Evolutionary conservation across 305 asterid species (phyloP).

Genomic region (Fraxinus platypoda): DNA sequence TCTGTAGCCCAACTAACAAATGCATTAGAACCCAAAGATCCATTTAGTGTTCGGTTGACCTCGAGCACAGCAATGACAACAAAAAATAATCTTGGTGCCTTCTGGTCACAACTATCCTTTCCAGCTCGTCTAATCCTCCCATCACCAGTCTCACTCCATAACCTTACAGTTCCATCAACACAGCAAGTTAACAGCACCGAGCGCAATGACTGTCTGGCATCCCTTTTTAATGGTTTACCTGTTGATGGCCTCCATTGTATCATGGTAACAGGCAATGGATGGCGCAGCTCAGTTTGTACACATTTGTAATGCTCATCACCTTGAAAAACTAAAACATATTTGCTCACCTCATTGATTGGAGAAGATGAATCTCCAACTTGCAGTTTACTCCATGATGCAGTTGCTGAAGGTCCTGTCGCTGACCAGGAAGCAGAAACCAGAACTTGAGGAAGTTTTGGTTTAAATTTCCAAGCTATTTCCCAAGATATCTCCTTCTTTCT

Average conservation of each 20-base stretch:
- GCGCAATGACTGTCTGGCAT: constrained; percentile 45
- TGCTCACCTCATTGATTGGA: constrained; percentile 39
- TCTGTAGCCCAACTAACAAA: constrained; percentile 80
- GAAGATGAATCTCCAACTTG: constrained; percentile 38
- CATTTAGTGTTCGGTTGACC: constrained; percentile 64
- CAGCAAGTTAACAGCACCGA: constrained; percentile 79
- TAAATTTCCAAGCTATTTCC: constrained; percentile 91
- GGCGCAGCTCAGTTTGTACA: constrained; percentile 59
- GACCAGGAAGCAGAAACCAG: constrained; percentile 83
- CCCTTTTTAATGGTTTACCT: constrained; percentile 52
- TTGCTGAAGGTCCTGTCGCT: constrained; percentile 69
- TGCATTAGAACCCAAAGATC: constrained; percentile 62
- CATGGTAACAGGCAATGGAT: constrained; percentile 78
- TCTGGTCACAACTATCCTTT: constrained; percentile 64
- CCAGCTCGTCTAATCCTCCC: constrained; percentile 68
- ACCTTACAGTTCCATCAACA: constrained; percentile 83
- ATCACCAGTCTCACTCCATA: constrained; percentile 93
- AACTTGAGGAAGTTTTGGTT: constrained; percentile 68
- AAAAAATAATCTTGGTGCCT: constrained; percentile 46
- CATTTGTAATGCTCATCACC: constrained; percentile 45
- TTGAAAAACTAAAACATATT: constrained; percentile 61
- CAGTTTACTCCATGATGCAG: constrained; percentile 57
- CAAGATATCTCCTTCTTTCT: constrained; percentile 65
- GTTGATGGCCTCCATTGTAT: constrained; percentile 94
- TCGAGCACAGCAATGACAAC: constrained; percentile 75